Percentiles rank a stretch among this genome's conserved stretches.
Conservation (phyloP, 805 yeast genomes). For the Cyberlindnera mrakii region DNA sequence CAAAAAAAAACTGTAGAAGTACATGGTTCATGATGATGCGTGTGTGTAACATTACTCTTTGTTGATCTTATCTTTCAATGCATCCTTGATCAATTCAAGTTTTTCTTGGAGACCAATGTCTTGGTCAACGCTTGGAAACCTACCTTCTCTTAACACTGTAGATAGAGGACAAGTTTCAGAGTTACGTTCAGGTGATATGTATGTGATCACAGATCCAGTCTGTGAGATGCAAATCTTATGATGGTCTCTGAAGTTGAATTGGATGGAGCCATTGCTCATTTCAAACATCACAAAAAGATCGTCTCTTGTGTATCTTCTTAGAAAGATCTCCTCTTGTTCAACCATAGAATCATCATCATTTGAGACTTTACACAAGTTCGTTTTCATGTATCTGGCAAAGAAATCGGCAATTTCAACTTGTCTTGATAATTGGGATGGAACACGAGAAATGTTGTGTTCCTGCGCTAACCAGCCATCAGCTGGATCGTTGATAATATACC, state of each 20-base stretch:
- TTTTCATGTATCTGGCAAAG: slow-evolving; percentile 88
- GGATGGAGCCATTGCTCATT: slow-evolving; percentile 85
- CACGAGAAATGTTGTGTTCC: slow-evolving; percentile 35
- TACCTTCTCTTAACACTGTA: slow-evolving; percentile 41
- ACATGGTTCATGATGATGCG: background rate
- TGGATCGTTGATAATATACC: slow-evolving; percentile 50
- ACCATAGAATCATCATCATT: slow-evolving; percentile 42
- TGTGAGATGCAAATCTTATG: slow-evolving; percentile 79
- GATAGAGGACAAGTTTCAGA: slow-evolving; percentile 59
- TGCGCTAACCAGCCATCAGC: slow-evolving; percentile 50
- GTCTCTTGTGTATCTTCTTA: slow-evolving; percentile 78
- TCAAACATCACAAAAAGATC: slow-evolving; percentile 85
- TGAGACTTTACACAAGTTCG: slow-evolving; percentile 77
- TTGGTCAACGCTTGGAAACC: slow-evolving; percentile 39
- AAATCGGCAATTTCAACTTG: slow-evolving; percentile 83
- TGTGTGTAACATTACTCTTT: background rate
- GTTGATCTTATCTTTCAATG: slow-evolving; percentile 37
- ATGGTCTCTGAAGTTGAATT: slow-evolving; percentile 93
- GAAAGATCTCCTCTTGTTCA: slow-evolving; percentile 61
- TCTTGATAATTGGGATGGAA: slow-evolving; percentile 49
- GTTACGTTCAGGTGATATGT: slow-evolving; percentile 71
- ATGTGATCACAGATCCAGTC: slow-evolving; percentile 70
- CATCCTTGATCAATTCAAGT: slow-evolving; percentile 56
- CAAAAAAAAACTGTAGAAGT: background rate
- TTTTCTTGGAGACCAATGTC: slow-evolving; percentile 40